Conservation (phyloP, 2,329 filamentous ascomycete genomes). For the Ophiosphaerella narmari region DNA sequence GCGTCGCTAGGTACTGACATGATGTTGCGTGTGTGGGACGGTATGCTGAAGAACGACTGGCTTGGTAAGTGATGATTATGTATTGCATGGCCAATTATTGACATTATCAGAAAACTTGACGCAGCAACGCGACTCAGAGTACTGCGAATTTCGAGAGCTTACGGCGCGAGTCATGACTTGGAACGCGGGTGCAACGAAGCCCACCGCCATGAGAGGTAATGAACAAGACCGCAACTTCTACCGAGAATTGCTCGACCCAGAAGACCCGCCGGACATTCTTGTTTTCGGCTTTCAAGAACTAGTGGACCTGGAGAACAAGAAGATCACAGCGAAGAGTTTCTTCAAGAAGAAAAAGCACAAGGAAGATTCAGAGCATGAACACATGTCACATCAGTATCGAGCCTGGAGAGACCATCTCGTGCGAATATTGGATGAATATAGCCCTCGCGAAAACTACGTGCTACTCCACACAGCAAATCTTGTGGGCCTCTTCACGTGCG, state of each 20-base stretch:
- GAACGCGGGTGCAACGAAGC: conserved; percentile 98
- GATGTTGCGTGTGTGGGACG: conserved; percentile 85
- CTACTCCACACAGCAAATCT: conserved; percentile 87
- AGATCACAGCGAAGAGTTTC: conserved; percentile 92
- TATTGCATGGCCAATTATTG: conserved; percentile 18
- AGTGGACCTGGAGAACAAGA: conserved; percentile 97
- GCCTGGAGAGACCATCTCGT: conserved; percentile 93
- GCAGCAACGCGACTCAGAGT: conserved; percentile 80
- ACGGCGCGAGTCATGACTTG: conserved; percentile 84
- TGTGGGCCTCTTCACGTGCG: conserved; percentile 92
- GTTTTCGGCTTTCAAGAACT: conserved; percentile 98
- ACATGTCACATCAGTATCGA: conserved; percentile 97
- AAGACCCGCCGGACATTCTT: conserved; percentile 82
- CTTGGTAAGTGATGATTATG: conserved; percentile 58
- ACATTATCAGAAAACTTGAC: conserved; percentile 70
- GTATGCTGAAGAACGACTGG: conserved; percentile 90
- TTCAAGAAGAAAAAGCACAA: conserved; percentile 79
- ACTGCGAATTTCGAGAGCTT: conserved; percentile 83
- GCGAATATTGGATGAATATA: conserved; percentile 79
- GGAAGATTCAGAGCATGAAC: conserved; percentile 80
- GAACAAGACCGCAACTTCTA: conserved; percentile 77
- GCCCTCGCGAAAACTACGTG: conserved; percentile 79
- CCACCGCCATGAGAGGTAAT: conserved; percentile 74
- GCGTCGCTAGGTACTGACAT: conserved; percentile 87
- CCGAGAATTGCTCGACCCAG: conserved; percentile 74